Evolutionary conservation across 192 early-diverging fungal genomes (phyloP).

Genomic region (Gigaspora rosea): DNA sequence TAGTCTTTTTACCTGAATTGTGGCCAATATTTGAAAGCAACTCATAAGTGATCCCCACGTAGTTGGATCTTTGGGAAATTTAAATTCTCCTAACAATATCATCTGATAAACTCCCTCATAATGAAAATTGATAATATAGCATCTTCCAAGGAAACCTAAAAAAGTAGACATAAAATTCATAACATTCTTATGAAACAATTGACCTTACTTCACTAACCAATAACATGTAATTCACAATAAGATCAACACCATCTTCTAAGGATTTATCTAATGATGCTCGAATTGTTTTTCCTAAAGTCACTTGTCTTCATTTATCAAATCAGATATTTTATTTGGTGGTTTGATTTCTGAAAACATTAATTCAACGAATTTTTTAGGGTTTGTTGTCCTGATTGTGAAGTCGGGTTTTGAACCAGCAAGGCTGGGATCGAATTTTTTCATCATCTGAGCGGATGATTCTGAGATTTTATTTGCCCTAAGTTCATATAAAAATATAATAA

Average conservation of each 20-base stretch:
- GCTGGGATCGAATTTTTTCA: not conserved
- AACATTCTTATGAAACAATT: not conserved
- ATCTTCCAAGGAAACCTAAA: not conserved
- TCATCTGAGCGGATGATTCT: not conserved
- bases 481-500: not conserved
- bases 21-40: slow-evolving; percentile 26
- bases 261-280: slow-evolving; percentile 9
- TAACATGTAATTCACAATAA: not conserved
- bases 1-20: slow-evolving; percentile 22
- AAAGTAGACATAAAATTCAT: not conserved
- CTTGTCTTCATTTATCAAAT: not conserved
- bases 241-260: slow-evolving; percentile 7
- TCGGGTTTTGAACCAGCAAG: not conserved
- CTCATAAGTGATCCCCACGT: slow-evolving; percentile 13
- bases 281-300: slow-evolving; percentile 2
- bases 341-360: not conserved
- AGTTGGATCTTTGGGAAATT: slow-evolving; percentile 6
- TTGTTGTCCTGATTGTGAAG: not conserved
- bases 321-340: not conserved
- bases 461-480: not conserved
- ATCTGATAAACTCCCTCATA: slow-evolving; percentile 22
- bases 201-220: not conserved
- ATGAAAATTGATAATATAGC: not conserved
- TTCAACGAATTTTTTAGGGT: not conserved
- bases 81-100: slow-evolving; percentile 30